Evolutionary conservation across 768 basidiomycete species (phyloP).

Genomic region (Boletus rubropictus): DNA sequence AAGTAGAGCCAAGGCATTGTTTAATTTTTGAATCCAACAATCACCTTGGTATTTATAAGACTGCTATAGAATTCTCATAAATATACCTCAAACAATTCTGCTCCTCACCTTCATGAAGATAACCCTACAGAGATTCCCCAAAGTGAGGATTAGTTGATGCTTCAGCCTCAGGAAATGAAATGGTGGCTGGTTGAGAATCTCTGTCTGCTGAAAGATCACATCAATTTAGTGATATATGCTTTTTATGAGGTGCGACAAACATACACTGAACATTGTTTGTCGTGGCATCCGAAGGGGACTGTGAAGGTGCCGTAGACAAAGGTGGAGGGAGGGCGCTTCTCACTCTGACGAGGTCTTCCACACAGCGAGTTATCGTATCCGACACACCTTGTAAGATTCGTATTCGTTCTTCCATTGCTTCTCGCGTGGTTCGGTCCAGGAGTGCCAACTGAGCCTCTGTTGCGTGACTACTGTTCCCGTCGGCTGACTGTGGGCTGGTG

Average conservation of each 20-base stretch:
- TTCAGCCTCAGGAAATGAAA: neutral
- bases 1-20: conserved; percentile 39
- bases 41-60: neutral
- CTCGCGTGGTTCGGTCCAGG: conserved; percentile 64
- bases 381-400: conserved; percentile 76
- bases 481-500: conserved; percentile 27
- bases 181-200: neutral
- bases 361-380: conserved; percentile 60
- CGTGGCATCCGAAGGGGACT: conserved; percentile 10
- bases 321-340: conserved; percentile 60
- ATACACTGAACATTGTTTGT: conserved; percentile 9
- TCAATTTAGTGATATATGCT: neutral
- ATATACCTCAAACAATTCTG: neutral
- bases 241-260: neutral
- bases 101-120: neutral
- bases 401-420: conserved; percentile 81
- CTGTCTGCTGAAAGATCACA: neutral
- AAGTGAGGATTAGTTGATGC: neutral
- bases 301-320: conserved; percentile 10
- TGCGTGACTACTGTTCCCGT: conserved; percentile 22
- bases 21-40: conserved; percentile 16
- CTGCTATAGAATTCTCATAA: neutral
- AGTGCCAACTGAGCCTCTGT: conserved; percentile 54
- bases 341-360: conserved; percentile 73
- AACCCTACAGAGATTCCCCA: conserved; percentile 1